Evolutionary conservation across 2,329 filamentous ascomycete genomes (phyloP), one percentile per base, ranked within the genome.

Genomic region (Xylaria sp.): DNA sequence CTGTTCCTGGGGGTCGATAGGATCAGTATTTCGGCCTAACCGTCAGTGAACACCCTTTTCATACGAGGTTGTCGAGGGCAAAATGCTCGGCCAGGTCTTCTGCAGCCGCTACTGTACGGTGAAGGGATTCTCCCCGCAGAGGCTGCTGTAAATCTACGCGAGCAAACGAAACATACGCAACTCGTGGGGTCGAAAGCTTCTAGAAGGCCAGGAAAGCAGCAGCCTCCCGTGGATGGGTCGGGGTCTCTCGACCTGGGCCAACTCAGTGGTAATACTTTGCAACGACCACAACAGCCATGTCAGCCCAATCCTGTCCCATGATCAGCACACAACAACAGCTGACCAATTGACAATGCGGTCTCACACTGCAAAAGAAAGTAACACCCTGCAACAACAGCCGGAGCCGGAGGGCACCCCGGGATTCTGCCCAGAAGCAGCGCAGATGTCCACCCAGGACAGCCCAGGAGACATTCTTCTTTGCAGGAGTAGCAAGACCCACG

Each of bases 261-360:
- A 31, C 28, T 31, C 28, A 9, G 17, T 19, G 37, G 6, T 40
- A n/a, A 46, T 19, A 25, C 4, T 55, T 21, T 33, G 23, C 42
- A 49, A 21, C 25, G 42, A 12, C 40, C 25, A 31, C 49, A 50
- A 46, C 28, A 12, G 52, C 35, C 57, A 49, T 52, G 61, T 61
- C 61, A 64, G 57, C 61, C 37, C 55, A 52, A 52, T 31, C 33
- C 33, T 42, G 62, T 55, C 62, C 37, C 58, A 61, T 61, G 62
- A 64, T 58, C 58, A 12, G 53, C 56, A 46, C 15, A 52, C 47
- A 33, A 33, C 52, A 38, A 47, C 64, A 61, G 61, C 61, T 66
- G 64, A 67, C 57, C 64, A 64, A 61, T 59, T 23, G 61, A 52
- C 50, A 40, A 66, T 59, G 64, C 64, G 57, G 64, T 57, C 52